phyloP scores from a whole-genome alignment of 305 asterid species.

The Fraxinus sp. region DNA sequence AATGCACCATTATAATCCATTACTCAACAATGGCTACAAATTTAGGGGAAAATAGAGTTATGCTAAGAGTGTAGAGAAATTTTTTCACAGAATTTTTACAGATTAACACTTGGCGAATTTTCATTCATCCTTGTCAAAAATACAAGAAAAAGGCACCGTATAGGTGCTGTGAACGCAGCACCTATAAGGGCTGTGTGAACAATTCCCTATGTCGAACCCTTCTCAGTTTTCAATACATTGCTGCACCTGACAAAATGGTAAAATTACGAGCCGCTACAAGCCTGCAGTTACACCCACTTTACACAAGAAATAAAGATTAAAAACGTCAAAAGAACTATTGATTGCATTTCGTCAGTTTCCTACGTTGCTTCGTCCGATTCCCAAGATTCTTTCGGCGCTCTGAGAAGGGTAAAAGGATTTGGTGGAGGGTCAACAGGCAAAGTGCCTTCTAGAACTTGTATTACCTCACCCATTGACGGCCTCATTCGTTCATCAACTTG shows the following conservation, averaged over 20 bases:
- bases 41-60: background rate
- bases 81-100: too few relatives aligned
- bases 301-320: background rate
- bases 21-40: background rate
- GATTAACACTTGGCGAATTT: too few relatives aligned
- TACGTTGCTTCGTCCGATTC: slow-evolving; percentile 16
- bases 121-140: too few relatives aligned
- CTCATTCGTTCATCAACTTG: slow-evolving; percentile 44
- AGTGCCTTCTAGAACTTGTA: slow-evolving; percentile 43
- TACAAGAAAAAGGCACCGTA: too few relatives aligned
- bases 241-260: background rate
- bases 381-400: slow-evolving; percentile 12
- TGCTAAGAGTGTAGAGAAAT: too few relatives aligned
- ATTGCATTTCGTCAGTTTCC: background rate
- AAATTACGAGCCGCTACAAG: background rate
- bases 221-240: background rate
- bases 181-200: too few relatives aligned
- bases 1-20: background rate
- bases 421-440: slow-evolving; percentile 40
- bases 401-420: slow-evolving; percentile 19
- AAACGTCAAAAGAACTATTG: background rate
- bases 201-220: background rate
- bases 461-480: slow-evolving; percentile 50
- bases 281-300: background rate
- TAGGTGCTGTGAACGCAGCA: too few relatives aligned